Evolutionary conservation across 208 protist genomes (phyloP).

Genomic region (Strigomonas culicis): DNA sequence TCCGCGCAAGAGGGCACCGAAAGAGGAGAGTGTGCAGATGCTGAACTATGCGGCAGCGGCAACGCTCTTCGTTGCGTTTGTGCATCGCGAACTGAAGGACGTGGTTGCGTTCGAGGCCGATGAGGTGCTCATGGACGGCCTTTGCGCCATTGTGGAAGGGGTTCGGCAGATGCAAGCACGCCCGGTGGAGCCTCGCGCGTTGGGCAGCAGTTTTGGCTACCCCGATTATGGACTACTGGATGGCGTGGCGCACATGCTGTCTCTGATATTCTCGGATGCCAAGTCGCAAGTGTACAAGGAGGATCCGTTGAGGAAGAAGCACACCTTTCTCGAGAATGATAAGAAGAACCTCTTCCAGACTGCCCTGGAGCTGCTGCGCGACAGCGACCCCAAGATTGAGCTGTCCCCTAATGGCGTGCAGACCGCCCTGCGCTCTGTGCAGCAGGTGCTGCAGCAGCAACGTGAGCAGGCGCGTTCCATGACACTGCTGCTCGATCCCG

Average conservation of each 20-base stretch:
- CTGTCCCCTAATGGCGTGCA: constrained; percentile 80
- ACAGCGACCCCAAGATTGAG: constrained; percentile 67
- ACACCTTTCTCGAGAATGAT: constrained; percentile 54
- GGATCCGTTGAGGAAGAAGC: constrained; percentile 9
- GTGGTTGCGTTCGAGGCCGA: constrained; percentile 69
- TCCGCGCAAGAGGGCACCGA: not conserved
- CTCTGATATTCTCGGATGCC: constrained; percentile 74
- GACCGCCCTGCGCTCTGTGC: constrained; percentile 65
- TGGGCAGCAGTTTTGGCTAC: constrained; percentile 88
- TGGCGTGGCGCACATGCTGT: constrained; percentile 85
- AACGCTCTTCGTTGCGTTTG: constrained; percentile 70
- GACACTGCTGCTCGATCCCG: constrained; percentile 47
- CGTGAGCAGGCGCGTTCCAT: constrained; percentile 45
- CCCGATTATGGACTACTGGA: constrained; percentile 87
- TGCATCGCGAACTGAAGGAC: constrained; percentile 80
- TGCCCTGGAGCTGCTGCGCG: constrained; percentile 63
- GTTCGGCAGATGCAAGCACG: constrained; percentile 22
- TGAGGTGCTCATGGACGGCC: constrained; percentile 26
- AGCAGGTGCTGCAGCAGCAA: constrained; percentile 66
- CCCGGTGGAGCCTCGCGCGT: constrained; percentile 42
- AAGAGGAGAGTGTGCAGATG: constrained; percentile 25
- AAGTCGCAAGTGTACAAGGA: constrained; percentile 64
- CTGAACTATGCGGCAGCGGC: constrained; percentile 72
- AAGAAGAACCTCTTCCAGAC: constrained; percentile 38
- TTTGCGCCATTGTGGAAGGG: constrained; percentile 27